phyloP scores from a whole-genome alignment of 1,139 yeast genomes.

The Wickerhamiella pararugosa region DNA sequence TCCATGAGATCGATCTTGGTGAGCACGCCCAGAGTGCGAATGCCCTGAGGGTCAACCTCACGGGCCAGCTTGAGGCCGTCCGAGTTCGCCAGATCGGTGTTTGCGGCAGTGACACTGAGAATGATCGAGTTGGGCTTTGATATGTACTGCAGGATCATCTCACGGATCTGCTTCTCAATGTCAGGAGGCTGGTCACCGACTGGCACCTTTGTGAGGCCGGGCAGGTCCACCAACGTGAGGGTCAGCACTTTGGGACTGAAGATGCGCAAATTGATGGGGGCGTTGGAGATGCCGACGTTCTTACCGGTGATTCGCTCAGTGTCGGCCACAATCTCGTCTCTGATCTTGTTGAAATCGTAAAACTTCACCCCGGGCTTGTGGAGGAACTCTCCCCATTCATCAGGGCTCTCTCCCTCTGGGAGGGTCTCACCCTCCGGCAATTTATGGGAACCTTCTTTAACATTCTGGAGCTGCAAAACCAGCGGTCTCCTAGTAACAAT shows the following conservation, averaged over 20 bases:
- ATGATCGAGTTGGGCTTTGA: conserved; percentile 92
- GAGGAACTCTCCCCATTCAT: conserved; percentile 96
- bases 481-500: conserved; percentile 88
- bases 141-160: conserved; percentile 83
- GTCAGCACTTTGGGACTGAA: conserved; percentile 95
- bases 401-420: conserved; percentile 34
- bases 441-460: conserved; percentile 57
- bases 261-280: conserved; percentile 82
- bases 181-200: conserved; percentile 98
- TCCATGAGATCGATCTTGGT: conserved; percentile 97
- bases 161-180: conserved; percentile 84
- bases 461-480: conserved; percentile 63
- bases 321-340: conserved; percentile 80
- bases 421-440: conserved; percentile 74
- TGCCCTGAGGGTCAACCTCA: conserved; percentile 94
- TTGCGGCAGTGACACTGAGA: conserved; percentile 87
- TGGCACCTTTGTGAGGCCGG: conserved; percentile 95
- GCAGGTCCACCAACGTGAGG: conserved; percentile 86
- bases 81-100: conserved; percentile 91
- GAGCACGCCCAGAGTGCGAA: conserved; percentile 87
- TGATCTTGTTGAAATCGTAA: conserved; percentile 75
- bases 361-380: conserved; percentile 81
- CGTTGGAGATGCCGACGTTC: conserved; percentile 79
- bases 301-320: conserved; percentile 90
- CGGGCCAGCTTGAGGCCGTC: conserved; percentile 92